Base-by-base conservation (phyloP, 2,329 filamentous ascomycete genomes). In the Aspergillus fijiensis region DNA sequence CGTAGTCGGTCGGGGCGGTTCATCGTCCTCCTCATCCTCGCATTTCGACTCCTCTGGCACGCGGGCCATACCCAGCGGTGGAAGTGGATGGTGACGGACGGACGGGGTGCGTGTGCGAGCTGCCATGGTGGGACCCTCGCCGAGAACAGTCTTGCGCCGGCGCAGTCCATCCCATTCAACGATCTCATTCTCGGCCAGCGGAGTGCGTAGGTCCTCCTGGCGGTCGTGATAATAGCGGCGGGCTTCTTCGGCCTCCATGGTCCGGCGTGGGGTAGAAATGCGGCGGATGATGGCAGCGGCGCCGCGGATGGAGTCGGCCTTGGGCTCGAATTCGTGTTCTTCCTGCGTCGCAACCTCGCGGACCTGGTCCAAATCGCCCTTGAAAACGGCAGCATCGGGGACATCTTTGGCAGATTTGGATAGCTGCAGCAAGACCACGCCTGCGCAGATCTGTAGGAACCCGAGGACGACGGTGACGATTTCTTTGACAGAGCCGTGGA, bases 401-500 rank as follows among this genome's bases (percentile, higher is more conserved):
- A 99, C 94, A 71, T 99, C 94, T 73, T 98, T 99, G 68, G 95
- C 91, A 0, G 94, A 97, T 74, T 98, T 98, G 55, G 95, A 97
- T n/a, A 99, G 85, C 73, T 99, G 95, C 10, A 99, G 80, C 7
- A 99, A 79, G 0, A 98, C 89, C 5, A 98, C 95, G 1, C 95
- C 95, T 0, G 92, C 85, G 74, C 95, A 99, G 63, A 99, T 99
- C 62, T 90, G 89, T 47, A 99, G 79, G 78, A 99, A 99, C 1
- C 95, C 95, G 80, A 96, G 87, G 58, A 98, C 89, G 31, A 98
- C 90, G 0, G 92, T 96, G 50, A 91, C 83, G 59, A 99, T 98
- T 27, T 90, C 86, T 5, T 86, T 84, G 0, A 85, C 83, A 0
- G 91, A 91, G 39, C 94, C 95, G 72, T 96, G 94, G 84, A 99